phyloP scores from a whole-genome alignment of 73 alveolate species.

The Symbiodinium natans region DNA sequence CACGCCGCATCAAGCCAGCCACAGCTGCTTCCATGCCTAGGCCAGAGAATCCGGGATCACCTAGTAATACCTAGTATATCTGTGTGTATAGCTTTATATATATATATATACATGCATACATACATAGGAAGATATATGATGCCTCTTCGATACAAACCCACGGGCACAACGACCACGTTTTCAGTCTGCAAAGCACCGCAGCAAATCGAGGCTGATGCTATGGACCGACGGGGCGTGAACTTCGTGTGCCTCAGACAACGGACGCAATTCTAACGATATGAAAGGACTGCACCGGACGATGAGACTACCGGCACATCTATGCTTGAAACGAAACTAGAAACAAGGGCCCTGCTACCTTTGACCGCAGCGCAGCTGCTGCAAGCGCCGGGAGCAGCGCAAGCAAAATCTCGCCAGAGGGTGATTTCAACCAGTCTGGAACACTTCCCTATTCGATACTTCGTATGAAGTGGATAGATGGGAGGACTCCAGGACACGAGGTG shows the following conservation, averaged over 20 bases:
- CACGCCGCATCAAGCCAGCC: not conserved
- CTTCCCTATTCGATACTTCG: no score
- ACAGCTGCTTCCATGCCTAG: not conserved
- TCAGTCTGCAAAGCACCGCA: no score
- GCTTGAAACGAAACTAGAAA: not conserved
- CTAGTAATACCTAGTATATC: no score
- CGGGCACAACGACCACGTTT: no score
- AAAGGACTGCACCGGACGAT: not conserved
- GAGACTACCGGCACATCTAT: not conserved
- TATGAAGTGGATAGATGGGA: no score
- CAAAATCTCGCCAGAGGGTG: no score
- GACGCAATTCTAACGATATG: not conserved
- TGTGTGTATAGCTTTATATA: not conserved
- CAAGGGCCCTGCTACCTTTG: not conserved
- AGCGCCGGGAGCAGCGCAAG: not conserved
- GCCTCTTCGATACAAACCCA: no score
- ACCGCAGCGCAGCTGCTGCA: conserved; percentile 9
- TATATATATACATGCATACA: not conserved
- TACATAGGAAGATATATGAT: no score
- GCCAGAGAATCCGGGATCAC: no score
- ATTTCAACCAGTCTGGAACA: no score
- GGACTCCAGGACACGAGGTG: no score
- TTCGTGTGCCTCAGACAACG: not conserved
- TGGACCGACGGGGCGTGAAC: not conserved
- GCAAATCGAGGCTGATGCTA: not conserved